Percentiles rank a stretch among this genome's conserved stretches.
Evolutionary conservation across 768 basidiomycete genomes (phyloP).

Genomic region (Collybia nuda): DNA sequence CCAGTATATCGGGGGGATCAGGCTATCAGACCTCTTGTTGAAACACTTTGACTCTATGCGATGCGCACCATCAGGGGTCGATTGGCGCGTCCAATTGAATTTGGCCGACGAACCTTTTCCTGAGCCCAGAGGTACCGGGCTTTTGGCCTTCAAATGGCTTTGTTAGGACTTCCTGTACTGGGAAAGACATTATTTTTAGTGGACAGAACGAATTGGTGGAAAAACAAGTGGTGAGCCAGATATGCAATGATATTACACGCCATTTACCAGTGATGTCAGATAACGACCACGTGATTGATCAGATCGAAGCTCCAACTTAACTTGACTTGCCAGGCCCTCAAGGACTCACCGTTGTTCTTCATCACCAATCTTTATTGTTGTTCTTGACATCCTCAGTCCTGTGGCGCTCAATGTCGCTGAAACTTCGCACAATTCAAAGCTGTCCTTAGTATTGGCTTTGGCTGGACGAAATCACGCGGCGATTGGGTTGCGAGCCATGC

Average conservation of each 20-base stretch:
- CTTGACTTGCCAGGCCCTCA: too few relatives aligned
- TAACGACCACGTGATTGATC: background rate
- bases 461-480: too few relatives aligned
- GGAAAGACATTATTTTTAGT: slow-evolving; percentile 37
- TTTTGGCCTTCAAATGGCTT: slow-evolving; percentile 93
- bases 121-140: slow-evolving; percentile 95
- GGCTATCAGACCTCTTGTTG: slow-evolving; percentile 77
- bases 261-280: background rate
- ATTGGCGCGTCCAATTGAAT: slow-evolving; percentile 8
- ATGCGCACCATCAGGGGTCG: slow-evolving; percentile 19
- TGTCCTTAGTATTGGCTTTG: too few relatives aligned
- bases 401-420: too few relatives aligned
- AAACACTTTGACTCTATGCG: slow-evolving; percentile 90
- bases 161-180: slow-evolving; percentile 70
- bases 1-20: slow-evolving; percentile 3
- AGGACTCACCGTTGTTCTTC: too few relatives aligned
- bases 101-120: slow-evolving; percentile 71
- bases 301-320: too few relatives aligned
- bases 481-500: too few relatives aligned
- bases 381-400: background rate
- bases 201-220: background rate
- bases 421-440: too few relatives aligned
- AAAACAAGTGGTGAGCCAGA: background rate
- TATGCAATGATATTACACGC: background rate
- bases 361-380: background rate